Base-by-base conservation (phyloP, 768 basidiomycete genomes). In the Phylloporus sp. region DNA sequence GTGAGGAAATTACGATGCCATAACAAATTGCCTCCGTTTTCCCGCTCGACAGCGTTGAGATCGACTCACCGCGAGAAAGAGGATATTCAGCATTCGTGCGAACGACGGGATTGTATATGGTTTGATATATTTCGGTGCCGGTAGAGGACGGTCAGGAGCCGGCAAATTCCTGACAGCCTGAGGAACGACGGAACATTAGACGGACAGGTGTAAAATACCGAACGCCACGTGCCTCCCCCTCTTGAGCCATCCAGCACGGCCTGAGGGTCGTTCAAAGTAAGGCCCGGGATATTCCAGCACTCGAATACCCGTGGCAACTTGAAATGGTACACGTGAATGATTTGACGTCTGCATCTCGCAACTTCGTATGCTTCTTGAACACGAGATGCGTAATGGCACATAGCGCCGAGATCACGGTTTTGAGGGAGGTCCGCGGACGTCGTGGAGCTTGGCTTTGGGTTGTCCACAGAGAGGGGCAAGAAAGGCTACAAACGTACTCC, bases 381-480 rank as follows among this genome's bases (percentile, higher is more conserved):
- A 45, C 33, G 41, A 50, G 50, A 55, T 34, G 39, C 4, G 46
- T 51, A 27, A 58, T 57, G 40, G 43, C 39, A 38, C 36, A 36
- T 26, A 37, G 29, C 21, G 50, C 50, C 29, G 44, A 57, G 29
- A 52, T 41, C 31, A 54, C 32, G 14, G 46, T 46, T 37, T 37
- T n/a, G n/a, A 28, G n/a, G 44, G 46, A 48, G 50, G 50, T 54
- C 53, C 63, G 54, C 57, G 57, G 52, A 54, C 14, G 50, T 55
- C 33, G 41, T 42, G 60, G 50, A 54, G 28, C 46, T 48, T 61
- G 44, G 46, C 43, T 37, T 43, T 43, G 54, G 37, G 38, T 54
- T 57, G 21, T 48, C 43, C 6, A 27, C 39, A 40, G 33, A 47
- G 47, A 40, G 40, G 26, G 52, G 21, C 37, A 26, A 17, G 46